These are phyloP conservation scores for Anisogramma anomala DNA, from an alignment of 2,329 filamentous ascomycete species.

Conservation along the genomic window DNA sequence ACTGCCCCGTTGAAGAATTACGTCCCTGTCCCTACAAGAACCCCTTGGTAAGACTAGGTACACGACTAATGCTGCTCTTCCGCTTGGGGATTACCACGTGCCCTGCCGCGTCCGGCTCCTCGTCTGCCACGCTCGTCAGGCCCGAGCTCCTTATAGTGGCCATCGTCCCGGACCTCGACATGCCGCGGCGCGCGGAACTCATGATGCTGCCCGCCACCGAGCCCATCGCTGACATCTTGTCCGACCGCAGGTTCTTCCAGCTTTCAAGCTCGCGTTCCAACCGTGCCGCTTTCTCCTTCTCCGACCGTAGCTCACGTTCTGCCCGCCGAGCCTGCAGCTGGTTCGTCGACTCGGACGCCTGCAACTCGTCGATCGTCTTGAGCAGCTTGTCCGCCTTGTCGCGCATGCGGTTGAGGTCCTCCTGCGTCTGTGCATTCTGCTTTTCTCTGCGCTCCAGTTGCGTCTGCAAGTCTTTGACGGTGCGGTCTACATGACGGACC, in stretches of 20 bases:
- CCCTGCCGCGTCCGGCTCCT: slow-evolving; percentile 26
- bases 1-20: not conserved
- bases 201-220: slow-evolving; percentile 17
- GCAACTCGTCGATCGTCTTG: slow-evolving; percentile 83
- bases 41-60: slow-evolving; percentile 64
- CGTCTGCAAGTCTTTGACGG: slow-evolving; percentile 81
- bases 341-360: slow-evolving; percentile 70
- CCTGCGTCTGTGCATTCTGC: slow-evolving; percentile 64
- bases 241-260: slow-evolving; percentile 65
- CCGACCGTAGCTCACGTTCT: slow-evolving; percentile 81
- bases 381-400: slow-evolving; percentile 88
- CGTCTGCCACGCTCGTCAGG: slow-evolving; percentile 24
- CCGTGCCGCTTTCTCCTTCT: slow-evolving; percentile 66
- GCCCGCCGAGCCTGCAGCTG: slow-evolving; percentile 75
- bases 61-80: slow-evolving; percentile 53
- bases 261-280: slow-evolving; percentile 83
- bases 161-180: slow-evolving; percentile 20
- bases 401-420: slow-evolving; percentile 73
- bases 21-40: slow-evolving; percentile 42
- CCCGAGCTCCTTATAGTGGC: slow-evolving; percentile 34
- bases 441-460: slow-evolving; percentile 93
- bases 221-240: slow-evolving; percentile 35
- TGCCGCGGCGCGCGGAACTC: slow-evolving; percentile 18
- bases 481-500: slow-evolving; percentile 84
- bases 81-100: slow-evolving; percentile 49